These are phyloP conservation scores for Alectoria sarmentosa DNA, from an alignment of 495 filamentous ascomycete species.

Conservation along the genomic window DNA sequence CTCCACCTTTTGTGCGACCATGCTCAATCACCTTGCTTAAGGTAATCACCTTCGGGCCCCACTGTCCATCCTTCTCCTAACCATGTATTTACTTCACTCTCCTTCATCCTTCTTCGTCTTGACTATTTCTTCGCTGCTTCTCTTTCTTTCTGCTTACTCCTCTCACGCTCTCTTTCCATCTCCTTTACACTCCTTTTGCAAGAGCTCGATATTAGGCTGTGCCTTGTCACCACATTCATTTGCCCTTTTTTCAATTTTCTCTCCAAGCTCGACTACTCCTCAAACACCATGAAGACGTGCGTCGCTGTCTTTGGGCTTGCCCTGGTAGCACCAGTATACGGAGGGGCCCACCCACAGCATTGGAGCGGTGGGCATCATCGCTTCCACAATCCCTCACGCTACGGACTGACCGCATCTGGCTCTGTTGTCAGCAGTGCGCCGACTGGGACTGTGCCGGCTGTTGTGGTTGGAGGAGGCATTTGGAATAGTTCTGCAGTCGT, in stretches of 20 bases:
- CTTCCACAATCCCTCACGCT: background rate
- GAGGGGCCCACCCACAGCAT: background rate
- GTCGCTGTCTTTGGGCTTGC: background rate
- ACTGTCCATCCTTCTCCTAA: background rate
- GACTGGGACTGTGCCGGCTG: background rate
- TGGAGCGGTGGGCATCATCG: background rate
- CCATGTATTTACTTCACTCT: background rate
- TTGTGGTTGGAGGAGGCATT: background rate
- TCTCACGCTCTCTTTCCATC: background rate
- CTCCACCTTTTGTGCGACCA: background rate
- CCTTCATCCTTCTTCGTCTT: no score
- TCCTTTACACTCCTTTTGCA: background rate
- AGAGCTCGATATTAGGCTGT: background rate
- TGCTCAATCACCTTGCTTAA: no score
- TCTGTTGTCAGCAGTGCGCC: background rate
- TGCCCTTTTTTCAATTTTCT: background rate
- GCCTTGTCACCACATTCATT: background rate
- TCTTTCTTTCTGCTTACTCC: background rate
- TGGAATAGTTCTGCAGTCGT: background rate
- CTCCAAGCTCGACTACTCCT: background rate
- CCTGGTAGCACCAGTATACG: background rate
- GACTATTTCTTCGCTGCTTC: no score
- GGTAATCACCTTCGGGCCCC: background rate
- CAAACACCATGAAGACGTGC: background rate
- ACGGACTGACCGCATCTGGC: background rate